Base-by-base conservation (phyloP, 2,329 filamentous ascomycete species). In the Botrytis squamosa region DNA sequence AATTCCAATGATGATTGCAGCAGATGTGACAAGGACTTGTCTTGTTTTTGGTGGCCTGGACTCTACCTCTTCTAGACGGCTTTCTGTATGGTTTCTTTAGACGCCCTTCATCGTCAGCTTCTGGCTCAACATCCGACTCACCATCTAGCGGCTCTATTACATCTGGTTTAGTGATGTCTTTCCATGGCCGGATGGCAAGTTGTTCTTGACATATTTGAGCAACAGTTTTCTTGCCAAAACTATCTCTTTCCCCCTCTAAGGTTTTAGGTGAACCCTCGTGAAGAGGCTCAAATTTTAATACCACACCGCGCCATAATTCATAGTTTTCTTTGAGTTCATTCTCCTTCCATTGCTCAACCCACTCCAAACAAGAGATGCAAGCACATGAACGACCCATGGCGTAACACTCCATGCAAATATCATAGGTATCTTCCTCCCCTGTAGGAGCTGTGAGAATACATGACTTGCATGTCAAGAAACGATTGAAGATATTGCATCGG, bases 361-460 rank as follows among this genome's bases (percentile, higher is more conserved):
- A 99, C 75, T 89, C 90, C 18, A 97, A 87, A 18, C 90, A 90
- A 5, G 95, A 97, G 69, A 97, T 88, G 80, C 96, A 99, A 4
- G 89, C 89, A 81, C 96, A 99, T 64, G 95, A 97, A 70, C 96
- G 90, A 36, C 96, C 96, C 92, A 98, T 97, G n/a, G 91, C 92
- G 80, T 97, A 99, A 81, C 96, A 99, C 78, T 99, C 96, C 93
- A 99, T 95, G 80, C 96, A 99, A 36, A 99, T 88, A 81, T 99
- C 96, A 81, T 98, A 99, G 0, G 93, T 93, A 80, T 98, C 90
- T 46, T 91, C 93, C 72, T 94, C 91, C 87, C 89, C 46, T 90
- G 92, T 74, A 88, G 88, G 18, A 88, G 85, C 33, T 93, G 85
- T 67, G 87, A 85, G 87, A 64, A 93, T 88, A 81, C 96, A 99